Evolutionary conservation across 2,329 filamentous ascomycete genomes (phyloP).

Genomic region (Clarireedia sp.): DNA sequence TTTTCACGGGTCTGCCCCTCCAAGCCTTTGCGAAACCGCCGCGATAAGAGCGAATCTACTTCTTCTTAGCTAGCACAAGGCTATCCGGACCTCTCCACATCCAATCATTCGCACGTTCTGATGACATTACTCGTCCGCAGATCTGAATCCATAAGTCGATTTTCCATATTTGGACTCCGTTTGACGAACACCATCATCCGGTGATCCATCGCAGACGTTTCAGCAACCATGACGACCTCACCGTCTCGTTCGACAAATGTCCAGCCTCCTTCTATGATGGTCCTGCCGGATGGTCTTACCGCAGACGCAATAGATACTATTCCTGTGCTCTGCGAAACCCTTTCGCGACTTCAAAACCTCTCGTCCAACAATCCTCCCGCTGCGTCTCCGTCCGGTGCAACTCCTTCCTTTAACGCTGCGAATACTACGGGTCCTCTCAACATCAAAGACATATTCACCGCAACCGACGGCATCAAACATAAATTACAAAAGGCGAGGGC

Average conservation of each 20-base stretch:
- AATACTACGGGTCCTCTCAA: slow-evolving; percentile 21
- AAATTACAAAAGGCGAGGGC: slow-evolving; percentile 72
- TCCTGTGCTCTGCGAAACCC: slow-evolving; percentile 70
- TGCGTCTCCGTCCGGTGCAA: slow-evolving; percentile 25
- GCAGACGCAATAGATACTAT: slow-evolving; percentile 81
- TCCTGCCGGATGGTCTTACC: slow-evolving; percentile 54
- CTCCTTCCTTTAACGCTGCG: slow-evolving; percentile 32
- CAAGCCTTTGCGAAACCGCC: slow-evolving; percentile 9
- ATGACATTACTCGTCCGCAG: neutral
- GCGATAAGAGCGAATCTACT: slow-evolving; percentile 12
- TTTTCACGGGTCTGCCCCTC: slow-evolving; percentile 15
- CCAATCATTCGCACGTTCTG: slow-evolving; percentile 11
- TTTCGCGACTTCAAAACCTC: slow-evolving; percentile 59
- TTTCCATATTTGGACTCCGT: neutral
- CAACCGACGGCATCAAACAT: slow-evolving; percentile 72
- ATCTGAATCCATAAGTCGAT: slow-evolving; percentile 1
- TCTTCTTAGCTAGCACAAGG: neutral
- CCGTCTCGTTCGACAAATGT: slow-evolving; percentile 19
- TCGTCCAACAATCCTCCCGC: slow-evolving; percentile 30
- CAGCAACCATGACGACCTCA: slow-evolving; percentile 16
- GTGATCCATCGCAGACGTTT: neutral
- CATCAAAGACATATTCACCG: slow-evolving; percentile 69
- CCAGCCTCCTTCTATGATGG: slow-evolving; percentile 29
- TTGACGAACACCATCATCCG: slow-evolving; percentile 7
- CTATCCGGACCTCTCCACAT: neutral